A percentile compares a stretch with the other conserved stretches of the same genome.
Evolutionary conservation across 148 eudicot species (phyloP).

Genomic region (Tetragonia tetragonoides): DNA sequence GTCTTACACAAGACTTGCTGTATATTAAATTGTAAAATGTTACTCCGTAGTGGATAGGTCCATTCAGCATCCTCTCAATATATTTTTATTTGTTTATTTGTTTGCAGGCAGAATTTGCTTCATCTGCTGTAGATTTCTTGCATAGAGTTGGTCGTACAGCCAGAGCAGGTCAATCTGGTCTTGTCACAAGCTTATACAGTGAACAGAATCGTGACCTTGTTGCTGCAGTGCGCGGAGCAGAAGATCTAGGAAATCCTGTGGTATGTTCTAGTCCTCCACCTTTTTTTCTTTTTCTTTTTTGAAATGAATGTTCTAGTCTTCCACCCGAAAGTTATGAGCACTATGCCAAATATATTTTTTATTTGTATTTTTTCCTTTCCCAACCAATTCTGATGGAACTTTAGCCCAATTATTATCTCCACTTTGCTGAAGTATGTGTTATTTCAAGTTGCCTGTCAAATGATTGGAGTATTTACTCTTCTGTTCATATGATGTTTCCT

Average conservation of each 20-base stretch:
- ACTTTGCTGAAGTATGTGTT: not conserved
- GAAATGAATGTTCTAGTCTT: slow-evolving; percentile 8
- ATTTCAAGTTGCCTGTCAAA: not conserved
- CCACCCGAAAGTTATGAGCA: not conserved
- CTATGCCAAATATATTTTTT: no score
- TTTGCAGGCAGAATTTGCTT: slow-evolving; percentile 86
- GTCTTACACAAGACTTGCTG: no score
- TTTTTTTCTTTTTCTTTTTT: no score
- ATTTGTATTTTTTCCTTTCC: not conserved
- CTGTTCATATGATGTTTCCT: not conserved
- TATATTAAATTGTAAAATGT: not conserved
- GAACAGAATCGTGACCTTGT: slow-evolving; percentile 77
- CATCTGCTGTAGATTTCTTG: slow-evolving; percentile 91
- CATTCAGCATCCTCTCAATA: not conserved
- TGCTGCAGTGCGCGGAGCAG: slow-evolving; percentile 85
- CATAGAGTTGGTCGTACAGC: slow-evolving; percentile 98
- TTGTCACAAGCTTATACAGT: slow-evolving; percentile 76
- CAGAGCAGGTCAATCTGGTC: slow-evolving; percentile 90
- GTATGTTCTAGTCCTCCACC: slow-evolving; percentile 31
- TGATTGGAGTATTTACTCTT: not conserved
- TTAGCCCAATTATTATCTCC: not conserved
- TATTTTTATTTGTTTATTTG: slow-evolving; percentile 7
- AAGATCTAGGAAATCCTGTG: slow-evolving; percentile 62
- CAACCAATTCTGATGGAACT: not conserved
- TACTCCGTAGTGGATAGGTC: not conserved